phyloP scores from a whole-genome alignment of 208 protist genomes.

The Acanthamoeba divionensis region DNA sequence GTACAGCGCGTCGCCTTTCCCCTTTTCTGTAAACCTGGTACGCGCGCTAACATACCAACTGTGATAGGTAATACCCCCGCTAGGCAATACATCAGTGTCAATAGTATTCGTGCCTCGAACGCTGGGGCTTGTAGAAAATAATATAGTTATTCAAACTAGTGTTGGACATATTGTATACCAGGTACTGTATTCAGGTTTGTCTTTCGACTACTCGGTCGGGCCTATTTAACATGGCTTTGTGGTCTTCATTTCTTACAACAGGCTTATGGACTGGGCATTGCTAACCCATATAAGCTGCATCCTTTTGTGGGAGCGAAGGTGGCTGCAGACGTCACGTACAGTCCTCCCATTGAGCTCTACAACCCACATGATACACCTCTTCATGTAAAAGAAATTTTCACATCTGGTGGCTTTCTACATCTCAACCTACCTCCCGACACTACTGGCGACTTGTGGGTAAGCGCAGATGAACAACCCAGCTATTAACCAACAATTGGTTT shows the following conservation, averaged over 20 bases:
- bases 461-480: background rate
- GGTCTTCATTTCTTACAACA: background rate
- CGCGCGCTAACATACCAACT: background rate
- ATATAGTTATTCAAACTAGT: constrained; percentile 17
- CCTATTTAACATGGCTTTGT: no score
- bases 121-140: constrained; percentile 18
- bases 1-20: background rate
- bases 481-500: background rate
- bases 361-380: constrained; percentile 30
- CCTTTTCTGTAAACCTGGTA: background rate
- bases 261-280: constrained; percentile 6
- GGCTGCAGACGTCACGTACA: constrained; percentile 34
- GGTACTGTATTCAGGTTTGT: background rate
- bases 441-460: constrained; percentile 25
- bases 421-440: constrained; percentile 14
- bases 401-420: constrained; percentile 49
- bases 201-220: background rate
- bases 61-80: background rate
- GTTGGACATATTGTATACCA: constrained; percentile 4
- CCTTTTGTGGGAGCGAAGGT: constrained; percentile 36
- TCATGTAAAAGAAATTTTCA: constrained; percentile 43
- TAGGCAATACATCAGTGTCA: constrained; percentile 37
- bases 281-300: constrained; percentile 31
- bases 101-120: constrained; percentile 48
- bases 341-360: constrained; percentile 41